Evolutionary conservation across 495 filamentous ascomycete genomes (phyloP).

Genomic region (Staphylotrichum longicolle): DNA sequence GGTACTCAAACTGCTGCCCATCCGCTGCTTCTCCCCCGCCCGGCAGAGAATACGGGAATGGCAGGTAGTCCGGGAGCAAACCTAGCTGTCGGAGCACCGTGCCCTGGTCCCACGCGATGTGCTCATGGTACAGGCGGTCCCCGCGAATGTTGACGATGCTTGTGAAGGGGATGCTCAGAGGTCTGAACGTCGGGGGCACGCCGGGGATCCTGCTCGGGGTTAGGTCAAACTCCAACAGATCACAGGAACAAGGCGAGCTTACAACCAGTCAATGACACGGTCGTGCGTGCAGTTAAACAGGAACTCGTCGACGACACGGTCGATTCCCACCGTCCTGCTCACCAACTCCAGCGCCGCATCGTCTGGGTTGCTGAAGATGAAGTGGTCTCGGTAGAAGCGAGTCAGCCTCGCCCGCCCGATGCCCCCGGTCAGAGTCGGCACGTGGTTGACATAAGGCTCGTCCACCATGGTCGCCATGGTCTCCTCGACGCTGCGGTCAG

Average conservation of each 20-base stretch:
- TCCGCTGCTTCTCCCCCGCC: conserved; percentile 37
- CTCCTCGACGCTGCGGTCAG: conserved; percentile 48
- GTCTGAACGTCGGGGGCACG: conserved; percentile 65
- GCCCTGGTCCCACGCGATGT: conserved; percentile 87
- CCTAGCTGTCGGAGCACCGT: conserved; percentile 75
- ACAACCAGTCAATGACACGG: conserved; percentile 71
- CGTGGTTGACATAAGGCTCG: conserved; percentile 60
- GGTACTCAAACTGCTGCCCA: conserved; percentile 55
- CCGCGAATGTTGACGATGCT: conserved; percentile 72
- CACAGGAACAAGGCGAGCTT: neutral
- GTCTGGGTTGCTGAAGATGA: conserved; percentile 67
- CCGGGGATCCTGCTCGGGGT: conserved; percentile 55
- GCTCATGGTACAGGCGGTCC: conserved; percentile 74
- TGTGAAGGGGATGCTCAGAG: conserved; percentile 69
- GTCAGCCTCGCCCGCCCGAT: conserved; percentile 66
- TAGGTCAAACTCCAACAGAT: too few relatives aligned
- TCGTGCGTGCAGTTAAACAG: conserved; percentile 67
- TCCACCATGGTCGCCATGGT: conserved; percentile 61
- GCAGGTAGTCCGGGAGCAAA: conserved; percentile 59
- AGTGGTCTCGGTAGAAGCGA: conserved; percentile 71
- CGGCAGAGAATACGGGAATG: conserved; percentile 55
- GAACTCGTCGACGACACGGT: conserved; percentile 58
- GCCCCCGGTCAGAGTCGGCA: conserved; percentile 65
- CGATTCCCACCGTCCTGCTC: conserved; percentile 63
- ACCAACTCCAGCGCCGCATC: conserved; percentile 68